Percentiles rank a stretch among this genome's conserved stretches.
Conservation (phyloP, 1,139 yeast species). For the Nadsonia commutata region DNA sequence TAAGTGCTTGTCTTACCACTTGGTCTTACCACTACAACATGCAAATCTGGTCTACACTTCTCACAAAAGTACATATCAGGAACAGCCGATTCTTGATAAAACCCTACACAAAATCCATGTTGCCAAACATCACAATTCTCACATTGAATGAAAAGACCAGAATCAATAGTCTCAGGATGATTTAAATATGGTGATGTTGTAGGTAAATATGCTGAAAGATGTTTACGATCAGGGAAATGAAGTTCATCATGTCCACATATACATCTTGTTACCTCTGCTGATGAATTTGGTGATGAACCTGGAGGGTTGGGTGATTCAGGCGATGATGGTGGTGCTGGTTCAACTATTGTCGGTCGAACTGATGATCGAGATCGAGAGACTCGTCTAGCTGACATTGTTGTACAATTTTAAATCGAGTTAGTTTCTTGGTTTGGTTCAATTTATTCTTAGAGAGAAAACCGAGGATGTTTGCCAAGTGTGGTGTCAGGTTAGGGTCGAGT, state of each 20-base stretch:
- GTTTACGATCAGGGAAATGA: conserved; percentile 20
- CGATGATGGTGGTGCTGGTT: conserved; percentile 1
- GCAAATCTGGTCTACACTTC: conserved; percentile 70
- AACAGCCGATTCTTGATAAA: conserved; percentile 52
- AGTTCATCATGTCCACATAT: conserved; percentile 71
- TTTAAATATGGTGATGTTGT: conserved; percentile 23
- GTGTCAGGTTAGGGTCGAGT: too few species aligned
- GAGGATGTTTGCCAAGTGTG: too few species aligned
- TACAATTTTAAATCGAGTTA: too few species aligned
- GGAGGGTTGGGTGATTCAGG: not conserved
- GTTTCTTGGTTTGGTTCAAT: too few species aligned
- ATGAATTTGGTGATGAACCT: not conserved
- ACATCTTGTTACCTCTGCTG: conserved; percentile 74
- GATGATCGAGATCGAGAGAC: not conserved
- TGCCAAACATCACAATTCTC: conserved; percentile 94
- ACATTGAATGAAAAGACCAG: conserved; percentile 76
- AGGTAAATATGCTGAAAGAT: conserved; percentile 1
- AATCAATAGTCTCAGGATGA: conserved; percentile 49
- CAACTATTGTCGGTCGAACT: not conserved
- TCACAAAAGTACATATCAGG: conserved; percentile 96
- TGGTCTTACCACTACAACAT: conserved; percentile 37
- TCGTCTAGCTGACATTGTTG: not conserved
- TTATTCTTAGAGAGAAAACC: too few species aligned
- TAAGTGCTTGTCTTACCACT: conserved; percentile 31
- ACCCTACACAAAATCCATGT: conserved; percentile 91